Evolutionary conservation across 1,284 basidiomycete species (phyloP).

Genomic region (Leucoagaricus sp.): DNA sequence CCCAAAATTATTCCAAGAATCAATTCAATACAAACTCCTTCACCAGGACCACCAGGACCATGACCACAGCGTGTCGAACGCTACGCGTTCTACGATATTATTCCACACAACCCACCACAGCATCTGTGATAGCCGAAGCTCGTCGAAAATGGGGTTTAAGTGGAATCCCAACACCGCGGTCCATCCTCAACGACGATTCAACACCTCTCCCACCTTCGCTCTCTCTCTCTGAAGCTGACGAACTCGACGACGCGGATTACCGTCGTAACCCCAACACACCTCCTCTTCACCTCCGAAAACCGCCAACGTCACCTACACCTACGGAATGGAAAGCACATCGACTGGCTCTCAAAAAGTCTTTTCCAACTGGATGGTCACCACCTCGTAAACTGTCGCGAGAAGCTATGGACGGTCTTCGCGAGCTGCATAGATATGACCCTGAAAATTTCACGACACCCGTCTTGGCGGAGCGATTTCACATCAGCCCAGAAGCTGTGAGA

Average conservation of each 20-base stretch:
- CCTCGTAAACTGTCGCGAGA: slow-evolving; percentile 87
- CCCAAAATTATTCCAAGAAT: not conserved
- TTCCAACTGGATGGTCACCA: slow-evolving; percentile 84
- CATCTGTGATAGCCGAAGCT: slow-evolving; percentile 15
- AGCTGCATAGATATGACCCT: slow-evolving; percentile 73
- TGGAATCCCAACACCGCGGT: slow-evolving; percentile 47
- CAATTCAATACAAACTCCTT: not conserved
- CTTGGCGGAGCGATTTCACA: slow-evolving; percentile 78
- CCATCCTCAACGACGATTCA: slow-evolving; percentile 50
- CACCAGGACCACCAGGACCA: no score
- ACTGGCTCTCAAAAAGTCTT: slow-evolving; percentile 55
- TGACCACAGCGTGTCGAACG: no score
- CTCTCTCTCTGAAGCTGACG: slow-evolving; percentile 46
- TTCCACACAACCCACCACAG: slow-evolving; percentile 25
- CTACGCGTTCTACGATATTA: slow-evolving; percentile 12
- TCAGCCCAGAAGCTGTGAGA: slow-evolving; percentile 85
- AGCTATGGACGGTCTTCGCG: slow-evolving; percentile 85
- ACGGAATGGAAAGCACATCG: slow-evolving; percentile 57
- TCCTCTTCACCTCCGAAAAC: slow-evolving; percentile 42
- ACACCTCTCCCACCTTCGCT: not conserved
- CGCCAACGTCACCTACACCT: slow-evolving; percentile 50
- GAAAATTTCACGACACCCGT: slow-evolving; percentile 67
- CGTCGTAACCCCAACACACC: slow-evolving; percentile 33
- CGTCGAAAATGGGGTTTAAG: slow-evolving; percentile 49
- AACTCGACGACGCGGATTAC: slow-evolving; percentile 50